Conservation (phyloP, 129 eudicot genomes). For the Arctium minus region DNA sequence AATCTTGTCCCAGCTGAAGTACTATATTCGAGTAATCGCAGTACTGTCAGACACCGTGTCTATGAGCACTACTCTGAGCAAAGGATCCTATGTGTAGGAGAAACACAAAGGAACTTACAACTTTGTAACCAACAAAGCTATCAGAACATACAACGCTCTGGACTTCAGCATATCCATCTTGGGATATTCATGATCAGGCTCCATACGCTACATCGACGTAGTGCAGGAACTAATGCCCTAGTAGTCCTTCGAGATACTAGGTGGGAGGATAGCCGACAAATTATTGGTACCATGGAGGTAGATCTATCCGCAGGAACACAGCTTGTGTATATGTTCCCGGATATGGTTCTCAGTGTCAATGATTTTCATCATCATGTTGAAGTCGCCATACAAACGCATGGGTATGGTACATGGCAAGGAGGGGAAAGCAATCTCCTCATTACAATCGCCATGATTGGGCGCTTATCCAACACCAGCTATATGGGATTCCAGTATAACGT, state of each 20-base stretch:
- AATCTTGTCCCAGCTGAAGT: neutral
- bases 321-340: neutral
- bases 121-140: too few relatives aligned
- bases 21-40: neutral
- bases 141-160: neutral
- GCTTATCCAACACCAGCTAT: neutral
- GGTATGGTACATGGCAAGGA: neutral
- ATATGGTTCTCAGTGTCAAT: neutral
- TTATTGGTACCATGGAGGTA: neutral
- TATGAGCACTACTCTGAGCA: neutral
- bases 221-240: neutral
- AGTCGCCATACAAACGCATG: neutral
- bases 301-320: neutral
- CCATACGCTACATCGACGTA: neutral
- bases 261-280: neutral
- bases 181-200: too few relatives aligned
- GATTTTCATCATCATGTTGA: neutral
- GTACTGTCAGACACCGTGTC: neutral
- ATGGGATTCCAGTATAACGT: neutral
- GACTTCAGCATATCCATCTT: too few relatives aligned
- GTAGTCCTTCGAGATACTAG: neutral
- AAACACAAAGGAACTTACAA: too few relatives aligned
- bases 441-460: neutral
- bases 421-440: neutral
- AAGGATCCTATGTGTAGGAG: neutral